A percentile compares a stretch with the other conserved stretches of the same genome.
Evolutionary conservation across 1,139 yeast genomes (phyloP).

Genomic region (Ogataea hybrid): DNA sequence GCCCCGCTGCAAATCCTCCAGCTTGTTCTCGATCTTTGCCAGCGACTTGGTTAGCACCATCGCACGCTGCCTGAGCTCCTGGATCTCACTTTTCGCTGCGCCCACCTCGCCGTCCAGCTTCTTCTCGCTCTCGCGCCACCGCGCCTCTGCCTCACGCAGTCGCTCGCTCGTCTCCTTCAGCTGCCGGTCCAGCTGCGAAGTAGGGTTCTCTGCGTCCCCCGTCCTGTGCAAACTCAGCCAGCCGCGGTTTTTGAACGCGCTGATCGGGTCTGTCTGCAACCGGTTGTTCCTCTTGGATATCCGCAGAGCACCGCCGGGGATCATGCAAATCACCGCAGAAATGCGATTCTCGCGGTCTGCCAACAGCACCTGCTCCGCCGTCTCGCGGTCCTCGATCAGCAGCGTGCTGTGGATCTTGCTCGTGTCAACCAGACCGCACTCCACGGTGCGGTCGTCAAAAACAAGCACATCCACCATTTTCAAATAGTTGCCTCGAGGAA

Average conservation of each 20-base stretch:
- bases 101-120: conserved; percentile 10
- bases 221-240: conserved; percentile 21
- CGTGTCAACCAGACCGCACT: conserved; percentile 65
- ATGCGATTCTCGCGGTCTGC: conserved; percentile 40
- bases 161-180: conserved; percentile 18
- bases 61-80: conserved; percentile 11
- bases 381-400: conserved; percentile 47
- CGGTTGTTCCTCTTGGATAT: conserved; percentile 37
- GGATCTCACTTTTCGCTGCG: conserved; percentile 13
- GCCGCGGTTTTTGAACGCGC: conserved; percentile 33
- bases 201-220: conserved; percentile 24
- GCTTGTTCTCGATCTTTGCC: conserved; percentile 27
- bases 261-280: conserved; percentile 57
- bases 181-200: conserved; percentile 19
- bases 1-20: conserved; percentile 37
- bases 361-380: conserved; percentile 49
- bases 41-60: conserved; percentile 23
- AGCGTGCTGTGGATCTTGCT: conserved; percentile 58
- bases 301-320: conserved; percentile 38
- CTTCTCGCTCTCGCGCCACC: conserved; percentile 11
- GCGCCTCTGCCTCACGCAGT: conserved; percentile 17
- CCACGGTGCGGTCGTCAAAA: conserved; percentile 51
- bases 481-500: conserved; percentile 36
- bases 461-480: conserved; percentile 64
- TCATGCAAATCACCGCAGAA: conserved; percentile 44